Conservation (phyloP, 2,329 filamentous ascomycete species). For the Gnomoniopsis sp. region DNA sequence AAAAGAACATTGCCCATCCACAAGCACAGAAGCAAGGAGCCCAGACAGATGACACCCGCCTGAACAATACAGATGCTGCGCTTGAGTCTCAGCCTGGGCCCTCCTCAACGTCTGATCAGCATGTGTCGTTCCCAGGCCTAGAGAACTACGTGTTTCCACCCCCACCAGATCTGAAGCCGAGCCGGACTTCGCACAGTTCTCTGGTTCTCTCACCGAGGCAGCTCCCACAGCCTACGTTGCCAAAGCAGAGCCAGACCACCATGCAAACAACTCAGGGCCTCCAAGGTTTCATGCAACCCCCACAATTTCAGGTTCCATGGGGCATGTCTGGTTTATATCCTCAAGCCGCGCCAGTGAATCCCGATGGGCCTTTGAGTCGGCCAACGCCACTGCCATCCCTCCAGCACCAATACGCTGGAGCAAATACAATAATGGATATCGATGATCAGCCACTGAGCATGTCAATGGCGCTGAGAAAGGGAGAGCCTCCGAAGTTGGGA, state of each 20-base stretch:
- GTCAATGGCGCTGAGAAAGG: not conserved
- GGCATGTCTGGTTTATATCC: slow-evolving; percentile 4
- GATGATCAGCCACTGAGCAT: not conserved
- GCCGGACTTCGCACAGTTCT: slow-evolving; percentile 12
- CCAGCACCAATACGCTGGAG: not conserved
- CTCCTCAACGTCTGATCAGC: not conserved
- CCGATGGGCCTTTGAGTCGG: not conserved
- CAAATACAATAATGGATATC: not conserved
- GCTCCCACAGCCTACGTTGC: slow-evolving; percentile 4
- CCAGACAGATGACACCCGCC: not conserved
- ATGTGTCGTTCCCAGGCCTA: slow-evolving; percentile 12
- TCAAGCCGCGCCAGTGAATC: not conserved
- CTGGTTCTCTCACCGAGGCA: slow-evolving; percentile 20
- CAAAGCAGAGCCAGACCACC: not conserved
- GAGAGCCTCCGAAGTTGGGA: not conserved
- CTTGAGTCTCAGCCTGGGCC: not conserved
- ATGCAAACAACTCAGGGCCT: not conserved
- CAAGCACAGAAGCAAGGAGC: not conserved
- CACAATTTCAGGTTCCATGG: slow-evolving; percentile 3
- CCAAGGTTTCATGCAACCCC: not conserved
- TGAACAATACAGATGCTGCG: not conserved
- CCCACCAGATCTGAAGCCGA: not conserved
- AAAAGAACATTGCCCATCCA: not conserved
- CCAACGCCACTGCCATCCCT: not conserved
- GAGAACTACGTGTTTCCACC: slow-evolving; percentile 19